Percentiles rank a stretch among this genome's conserved stretches.
phyloP scores from a whole-genome alignment of 345 rosid species.

The Schrenkiella parvula region DNA sequence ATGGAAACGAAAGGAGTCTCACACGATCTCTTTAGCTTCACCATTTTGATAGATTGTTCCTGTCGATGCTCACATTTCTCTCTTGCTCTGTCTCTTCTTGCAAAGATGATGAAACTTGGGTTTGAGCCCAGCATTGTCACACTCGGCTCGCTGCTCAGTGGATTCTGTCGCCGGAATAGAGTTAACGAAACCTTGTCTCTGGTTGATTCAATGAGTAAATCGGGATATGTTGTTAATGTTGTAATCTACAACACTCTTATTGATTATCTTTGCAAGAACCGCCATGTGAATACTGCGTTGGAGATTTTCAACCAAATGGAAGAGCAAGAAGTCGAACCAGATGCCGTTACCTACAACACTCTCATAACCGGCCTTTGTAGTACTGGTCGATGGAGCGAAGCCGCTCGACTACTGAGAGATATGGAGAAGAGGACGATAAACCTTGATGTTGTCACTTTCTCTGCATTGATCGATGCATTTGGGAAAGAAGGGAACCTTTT shows the following conservation, averaged over 20 bases:
- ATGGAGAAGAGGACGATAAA: not conserved
- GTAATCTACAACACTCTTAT: constrained; percentile 6
- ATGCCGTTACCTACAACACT: constrained; percentile 20
- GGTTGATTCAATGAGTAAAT: not conserved
- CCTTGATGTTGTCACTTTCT: constrained; percentile 18
- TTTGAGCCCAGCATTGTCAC: constrained; percentile 8
- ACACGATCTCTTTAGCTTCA: constrained; percentile 20
- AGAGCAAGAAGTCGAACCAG: not conserved
- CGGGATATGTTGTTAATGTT: not conserved
- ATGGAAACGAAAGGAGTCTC: not conserved
- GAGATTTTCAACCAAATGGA: not conserved
- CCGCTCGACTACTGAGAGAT: not conserved
- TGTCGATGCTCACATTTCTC: not conserved
- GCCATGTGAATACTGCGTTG: not conserved
- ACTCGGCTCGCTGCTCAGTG: not conserved
- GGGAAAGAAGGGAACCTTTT: not conserved
- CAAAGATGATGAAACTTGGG: constrained; percentile 4
- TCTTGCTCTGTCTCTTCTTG: not conserved
- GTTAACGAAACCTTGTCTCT: not conserved
- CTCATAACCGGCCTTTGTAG: constrained; percentile 10
- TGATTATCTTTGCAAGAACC: constrained; percentile 5
- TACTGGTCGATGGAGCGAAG: not conserved
- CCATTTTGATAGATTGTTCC: not conserved
- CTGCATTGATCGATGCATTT: not conserved
- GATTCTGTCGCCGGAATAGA: not conserved